A percentile compares a stretch with the other conserved stretches of the same genome.
Conservation (phyloP, 306 rosid species). For the Vigna angularis region DNA sequence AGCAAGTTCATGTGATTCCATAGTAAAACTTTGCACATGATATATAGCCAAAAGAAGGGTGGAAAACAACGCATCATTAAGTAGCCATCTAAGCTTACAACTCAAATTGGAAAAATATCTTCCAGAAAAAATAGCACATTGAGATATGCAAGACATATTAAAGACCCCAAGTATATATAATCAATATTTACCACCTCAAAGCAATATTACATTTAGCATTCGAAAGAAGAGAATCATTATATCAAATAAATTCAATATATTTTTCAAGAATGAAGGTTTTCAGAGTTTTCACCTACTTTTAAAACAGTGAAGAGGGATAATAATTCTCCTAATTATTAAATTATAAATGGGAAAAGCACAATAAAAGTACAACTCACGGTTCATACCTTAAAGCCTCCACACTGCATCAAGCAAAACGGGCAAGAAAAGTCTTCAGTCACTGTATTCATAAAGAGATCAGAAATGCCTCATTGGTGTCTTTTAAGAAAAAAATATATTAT, state of each 20-base stretch:
- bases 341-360: constrained; percentile 16
- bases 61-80: constrained; percentile 30
- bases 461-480: constrained; percentile 35
- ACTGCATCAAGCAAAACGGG: constrained; percentile 93
- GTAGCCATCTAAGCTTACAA: constrained; percentile 10
- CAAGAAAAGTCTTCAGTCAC: constrained; percentile 93
- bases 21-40: constrained; percentile 12
- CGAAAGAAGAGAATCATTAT: constrained; percentile 9
- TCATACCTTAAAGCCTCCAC: constrained; percentile 90
- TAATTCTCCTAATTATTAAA: constrained; percentile 35
- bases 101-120: constrained; percentile 27
- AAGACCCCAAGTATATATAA: not conserved
- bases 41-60: constrained; percentile 23
- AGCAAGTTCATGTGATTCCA: constrained; percentile 5
- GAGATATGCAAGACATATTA: constrained; percentile 10
- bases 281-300: constrained; percentile 24
- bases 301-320: constrained; percentile 28
- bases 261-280: constrained; percentile 10
- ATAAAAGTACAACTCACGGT: constrained; percentile 30
- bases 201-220: constrained; percentile 13
- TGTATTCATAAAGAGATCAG: constrained; percentile 53
- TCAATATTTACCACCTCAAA: constrained; percentile 28
- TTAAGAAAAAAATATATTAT: not conserved
- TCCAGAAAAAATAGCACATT: not conserved
- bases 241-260: constrained; percentile 22